Evolutionary conservation across 306 rosid genomes (phyloP), one percentile per base, ranked within the genome.

Genomic region (Canavalia gladiata): DNA sequence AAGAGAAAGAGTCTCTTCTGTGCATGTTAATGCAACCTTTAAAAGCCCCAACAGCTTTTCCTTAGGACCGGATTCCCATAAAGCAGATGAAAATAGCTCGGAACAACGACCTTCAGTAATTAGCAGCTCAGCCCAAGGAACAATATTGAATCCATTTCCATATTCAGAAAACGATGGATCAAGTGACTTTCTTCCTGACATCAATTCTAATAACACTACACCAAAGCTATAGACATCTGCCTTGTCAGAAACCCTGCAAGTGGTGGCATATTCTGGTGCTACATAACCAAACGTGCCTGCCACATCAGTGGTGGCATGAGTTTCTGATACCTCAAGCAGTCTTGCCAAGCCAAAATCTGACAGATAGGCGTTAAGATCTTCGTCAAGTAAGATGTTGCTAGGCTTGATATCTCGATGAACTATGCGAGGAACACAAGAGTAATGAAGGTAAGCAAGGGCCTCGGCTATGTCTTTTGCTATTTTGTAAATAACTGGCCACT

Each of bases 271-370:
- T 69, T 91, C 97, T 2, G 97, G 97, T 0, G 97, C 97, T 39
- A 91, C 94, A 60, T 91, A 91, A 39, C 97, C 97, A 52, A 91
- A 91, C 34, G 97, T 91, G 73, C 97, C 94, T 0, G 90, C 94
- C 72, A 91, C 94, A 47, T 87, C 92, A 30, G 94, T 90, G 7
- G 97, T 91, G 76, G 94, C 97, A 75, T 91, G 97, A 34, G 94
- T 88, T 81, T 91, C 92, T 2, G 94, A 87, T 39, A 88, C 91
- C 81, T 88, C 97, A 2, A 91, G 84, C 25, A 91, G 88, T 68
- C 91, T 88, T 10, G 97, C 90, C 78, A 91, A 85, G 50, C 97
- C 97, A 11, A 91, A 91, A 79, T 90, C 97, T 0, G 97, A 90
- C 6, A 91, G 78, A 71, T 90, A 90, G 45, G 91, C 93, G 64